Percentiles rank a stretch among this genome's conserved stretches.
Conservation (phyloP, 306 rosid species). For the Astragalus membranaceus region DNA sequence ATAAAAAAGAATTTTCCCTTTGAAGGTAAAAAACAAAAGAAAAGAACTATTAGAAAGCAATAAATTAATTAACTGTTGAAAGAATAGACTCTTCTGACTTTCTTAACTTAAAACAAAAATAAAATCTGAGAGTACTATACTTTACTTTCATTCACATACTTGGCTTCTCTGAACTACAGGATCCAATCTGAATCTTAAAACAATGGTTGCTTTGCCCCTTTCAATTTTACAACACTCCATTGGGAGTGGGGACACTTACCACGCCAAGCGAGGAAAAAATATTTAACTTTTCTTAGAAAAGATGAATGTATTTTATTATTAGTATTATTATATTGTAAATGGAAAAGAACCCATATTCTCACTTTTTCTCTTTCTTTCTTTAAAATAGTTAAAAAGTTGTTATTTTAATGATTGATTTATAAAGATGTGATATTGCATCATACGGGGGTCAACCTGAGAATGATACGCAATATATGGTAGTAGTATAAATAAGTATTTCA, state of each 20-base stretch:
- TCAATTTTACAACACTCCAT: neutral
- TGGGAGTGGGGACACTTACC: slow-evolving; percentile 16
- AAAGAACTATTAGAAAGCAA: slow-evolving; percentile 10
- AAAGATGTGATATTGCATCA: neutral
- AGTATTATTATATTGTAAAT: neutral
- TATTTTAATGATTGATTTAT: neutral
- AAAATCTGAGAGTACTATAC: slow-evolving; percentile 12
- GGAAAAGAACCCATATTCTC: slow-evolving; percentile 17
- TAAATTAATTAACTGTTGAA: slow-evolving; percentile 12
- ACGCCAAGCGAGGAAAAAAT: slow-evolving; percentile 7
- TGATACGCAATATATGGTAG: neutral
- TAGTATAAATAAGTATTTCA: too few relatives aligned
- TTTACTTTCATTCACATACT: slow-evolving; percentile 18
- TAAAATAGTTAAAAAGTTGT: neutral
- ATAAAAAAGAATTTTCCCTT: neutral
- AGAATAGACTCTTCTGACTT: slow-evolving; percentile 28
- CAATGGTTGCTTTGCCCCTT: slow-evolving; percentile 9
- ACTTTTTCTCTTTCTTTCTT: neutral
- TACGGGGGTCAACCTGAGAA: neutral
- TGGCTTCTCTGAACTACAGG: neutral
- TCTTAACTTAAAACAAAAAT: slow-evolving; percentile 3
- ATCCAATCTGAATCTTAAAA: slow-evolving; percentile 37
- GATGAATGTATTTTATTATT: neutral
- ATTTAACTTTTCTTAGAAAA: neutral
- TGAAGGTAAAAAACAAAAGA: neutral